Conservation (phyloP, 345 rosid genomes). For the Linum trigynum region DNA sequence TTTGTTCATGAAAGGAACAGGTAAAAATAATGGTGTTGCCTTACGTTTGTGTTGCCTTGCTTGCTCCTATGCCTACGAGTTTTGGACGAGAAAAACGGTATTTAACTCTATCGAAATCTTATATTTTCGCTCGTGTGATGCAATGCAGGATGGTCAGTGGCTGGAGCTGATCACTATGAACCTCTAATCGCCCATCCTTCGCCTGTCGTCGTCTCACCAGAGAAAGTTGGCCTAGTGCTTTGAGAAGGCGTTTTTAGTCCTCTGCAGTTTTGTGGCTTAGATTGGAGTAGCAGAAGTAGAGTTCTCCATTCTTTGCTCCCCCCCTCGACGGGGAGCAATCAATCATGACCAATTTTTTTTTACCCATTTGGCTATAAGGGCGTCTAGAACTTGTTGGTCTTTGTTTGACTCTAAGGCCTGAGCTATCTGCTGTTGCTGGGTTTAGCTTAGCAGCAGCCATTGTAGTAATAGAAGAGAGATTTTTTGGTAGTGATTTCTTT, state of each 20-base stretch:
- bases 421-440: too few relatives aligned
- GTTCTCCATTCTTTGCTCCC: background rate
- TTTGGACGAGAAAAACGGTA: background rate
- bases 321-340: background rate
- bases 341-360: too few relatives aligned
- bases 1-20: conserved; percentile 98
- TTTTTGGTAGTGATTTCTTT: background rate
- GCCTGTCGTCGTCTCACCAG: conserved; percentile 55
- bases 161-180: conserved; percentile 97
- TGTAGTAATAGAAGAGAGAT: too few relatives aligned
- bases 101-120: background rate
- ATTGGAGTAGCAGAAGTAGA: background rate
- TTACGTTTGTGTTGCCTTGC: too few relatives aligned
- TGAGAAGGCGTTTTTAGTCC: conserved; percentile 21
- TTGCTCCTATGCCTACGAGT: too few relatives aligned
- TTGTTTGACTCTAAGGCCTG: too few relatives aligned
- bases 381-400: too few relatives aligned
- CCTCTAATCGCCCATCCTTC: conserved; percentile 73
- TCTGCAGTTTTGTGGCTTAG: conserved; percentile 34
- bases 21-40: conserved; percentile 21
- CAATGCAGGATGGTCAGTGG: conserved; percentile 93
- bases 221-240: conserved; percentile 80
- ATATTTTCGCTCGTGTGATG: background rate
- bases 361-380: too few relatives aligned
- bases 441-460: too few relatives aligned